A percentile compares a stretch with the other conserved stretches of the same genome.
Conservation (phyloP, 2,329 filamentous ascomycete genomes). For the Metarhizium album region DNA sequence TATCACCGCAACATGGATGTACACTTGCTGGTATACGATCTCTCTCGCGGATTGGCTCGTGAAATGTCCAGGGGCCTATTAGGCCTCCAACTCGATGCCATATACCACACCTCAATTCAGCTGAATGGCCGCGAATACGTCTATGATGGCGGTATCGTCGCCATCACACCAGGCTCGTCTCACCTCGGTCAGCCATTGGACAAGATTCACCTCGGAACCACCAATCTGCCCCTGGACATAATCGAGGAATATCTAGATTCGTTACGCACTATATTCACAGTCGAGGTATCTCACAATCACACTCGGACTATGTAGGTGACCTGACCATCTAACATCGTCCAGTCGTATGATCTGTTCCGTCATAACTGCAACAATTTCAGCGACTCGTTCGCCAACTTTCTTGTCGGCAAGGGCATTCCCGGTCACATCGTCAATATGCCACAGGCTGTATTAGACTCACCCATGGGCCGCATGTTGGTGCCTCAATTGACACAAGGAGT, state of each 20-base stretch:
- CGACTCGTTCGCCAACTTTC: constrained; percentile 82
- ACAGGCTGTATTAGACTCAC: constrained; percentile 72
- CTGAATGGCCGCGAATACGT: constrained; percentile 79
- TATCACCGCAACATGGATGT: constrained; percentile 51
- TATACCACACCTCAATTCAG: constrained; percentile 91
- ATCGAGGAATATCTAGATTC: constrained; percentile 84
- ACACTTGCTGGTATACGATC: constrained; percentile 67
- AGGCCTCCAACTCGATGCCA: constrained; percentile 65
- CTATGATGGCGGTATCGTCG: constrained; percentile 80
- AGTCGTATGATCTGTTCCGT: constrained; percentile 79
- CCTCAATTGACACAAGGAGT: constrained; percentile 52
- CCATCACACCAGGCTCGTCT: constrained; percentile 67
- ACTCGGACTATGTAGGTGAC: no score
- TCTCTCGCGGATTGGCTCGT: constrained; percentile 51
- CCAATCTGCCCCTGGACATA: constrained; percentile 67
- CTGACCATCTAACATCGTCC: neutral
- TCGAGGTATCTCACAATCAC: constrained; percentile 42
- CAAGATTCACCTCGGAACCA: constrained; percentile 61
- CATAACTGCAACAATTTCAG: constrained; percentile 99
- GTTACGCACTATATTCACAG: constrained; percentile 69
- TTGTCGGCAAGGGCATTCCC: constrained; percentile 81
- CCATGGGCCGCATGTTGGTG: constrained; percentile 78
- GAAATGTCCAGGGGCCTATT: constrained; percentile 44
- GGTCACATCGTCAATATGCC: constrained; percentile 78
- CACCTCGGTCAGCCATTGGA: constrained; percentile 82